Evolutionary conservation across 2,329 filamentous ascomycete species (phyloP), one percentile per base, ranked within the genome.

Genomic region (Monilinia laxa): DNA sequence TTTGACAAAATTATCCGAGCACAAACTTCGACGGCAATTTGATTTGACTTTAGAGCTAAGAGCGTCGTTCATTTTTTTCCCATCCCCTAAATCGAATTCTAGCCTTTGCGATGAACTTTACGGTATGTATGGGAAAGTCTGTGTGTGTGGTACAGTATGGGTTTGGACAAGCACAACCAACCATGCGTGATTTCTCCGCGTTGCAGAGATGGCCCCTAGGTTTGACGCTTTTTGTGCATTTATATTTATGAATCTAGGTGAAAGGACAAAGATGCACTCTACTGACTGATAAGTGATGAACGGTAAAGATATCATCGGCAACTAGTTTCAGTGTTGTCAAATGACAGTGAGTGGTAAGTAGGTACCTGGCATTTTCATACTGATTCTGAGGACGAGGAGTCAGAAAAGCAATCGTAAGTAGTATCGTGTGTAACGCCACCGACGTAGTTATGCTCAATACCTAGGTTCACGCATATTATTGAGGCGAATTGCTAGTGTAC

Each of bases 1-100:
- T 12, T 25, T 31, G 9, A 38, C 28, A 35, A 51, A 62, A 52
- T 38, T 16, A 40, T 62, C 28, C 58, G 58, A 62, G 45, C 58
- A 62, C 12, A 51, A 25, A 51, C 20, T 62, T 51, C 38, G 47
- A 38, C 31, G n/a, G 28, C 47, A 47, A 40, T 62, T 49, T 51
- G 20, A 51, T 62, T 60, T 38, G 45, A 62, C 45, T 38, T 62
- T 59, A 35, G 57, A 59, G 45, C 58, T 51, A 62, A 38, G 9
- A 51, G 25, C n/a, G 4, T 25, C 35, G 31, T 23, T 12, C 45
- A 62, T 35, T n/a, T 51, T 35, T 35, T 60, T 20, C 47, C 45
- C 42, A 49, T 49, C 45, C 20, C 18, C 18, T 18, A 38, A 35
- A 60, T 49, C 28, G 57, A 60, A 20, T 23, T 60, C 57, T 51